Conservation (phyloP, 2,329 filamentous ascomycete genomes). For the Aspergillus luchuensis region DNA sequence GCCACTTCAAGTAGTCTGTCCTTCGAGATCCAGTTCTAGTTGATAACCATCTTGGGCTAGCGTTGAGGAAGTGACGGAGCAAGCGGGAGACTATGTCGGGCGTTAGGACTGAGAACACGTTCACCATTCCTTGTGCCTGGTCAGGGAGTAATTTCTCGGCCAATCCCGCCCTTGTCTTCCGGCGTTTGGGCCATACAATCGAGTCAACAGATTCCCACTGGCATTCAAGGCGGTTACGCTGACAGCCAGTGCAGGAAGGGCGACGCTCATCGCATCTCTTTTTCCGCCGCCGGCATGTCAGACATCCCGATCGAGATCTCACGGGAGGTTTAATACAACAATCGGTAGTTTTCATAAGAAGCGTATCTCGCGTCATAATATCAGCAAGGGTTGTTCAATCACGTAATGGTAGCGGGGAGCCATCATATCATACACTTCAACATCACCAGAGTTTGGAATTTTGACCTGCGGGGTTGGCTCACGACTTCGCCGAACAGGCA, state of each 20-base stretch:
- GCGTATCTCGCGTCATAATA: background rate
- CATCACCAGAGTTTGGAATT: too few relatives aligned
- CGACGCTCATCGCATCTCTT: constrained; percentile 14
- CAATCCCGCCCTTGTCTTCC: background rate
- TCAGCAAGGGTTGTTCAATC: background rate
- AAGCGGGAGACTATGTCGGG: background rate
- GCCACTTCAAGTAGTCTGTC: constrained; percentile 1
- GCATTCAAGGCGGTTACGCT: constrained; percentile 7
- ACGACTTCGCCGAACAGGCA: too few relatives aligned
- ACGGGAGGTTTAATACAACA: too few relatives aligned
- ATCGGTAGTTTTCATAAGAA: background rate
- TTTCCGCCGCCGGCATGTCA: constrained; percentile 11
- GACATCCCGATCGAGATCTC: constrained; percentile 5
- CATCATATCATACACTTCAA: too few relatives aligned
- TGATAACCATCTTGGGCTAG: constrained; percentile 11
- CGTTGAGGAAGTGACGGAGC: constrained; percentile 11
- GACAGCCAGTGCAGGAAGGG: constrained; percentile 7
- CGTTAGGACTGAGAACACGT: constrained; percentile 8
- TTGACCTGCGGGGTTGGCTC: too few relatives aligned
- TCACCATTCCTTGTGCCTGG: constrained; percentile 8
- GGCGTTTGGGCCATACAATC: background rate
- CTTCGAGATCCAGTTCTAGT: background rate
- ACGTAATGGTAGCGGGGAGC: too few relatives aligned
- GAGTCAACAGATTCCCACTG: constrained; percentile 1
- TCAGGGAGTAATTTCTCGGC: background rate